Evolutionary conservation across 2,329 filamentous ascomycete species (phyloP).

Genomic region (Trichoderma guizhouense): DNA sequence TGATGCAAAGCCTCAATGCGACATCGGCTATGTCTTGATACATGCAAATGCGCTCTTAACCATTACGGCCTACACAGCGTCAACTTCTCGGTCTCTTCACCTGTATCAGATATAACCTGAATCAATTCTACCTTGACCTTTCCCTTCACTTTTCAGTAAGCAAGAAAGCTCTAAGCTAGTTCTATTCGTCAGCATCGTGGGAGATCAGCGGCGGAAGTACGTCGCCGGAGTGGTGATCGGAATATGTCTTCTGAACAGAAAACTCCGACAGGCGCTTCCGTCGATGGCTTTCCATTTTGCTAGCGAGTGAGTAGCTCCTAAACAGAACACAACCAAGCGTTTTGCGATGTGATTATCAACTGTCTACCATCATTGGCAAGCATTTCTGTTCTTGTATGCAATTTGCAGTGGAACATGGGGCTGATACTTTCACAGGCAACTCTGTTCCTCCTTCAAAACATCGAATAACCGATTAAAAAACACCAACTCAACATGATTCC

Average conservation of each 20-base stretch:
- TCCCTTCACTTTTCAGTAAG: neutral
- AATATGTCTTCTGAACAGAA: neutral
- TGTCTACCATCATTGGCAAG: too few relatives aligned
- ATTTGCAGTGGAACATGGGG: too few relatives aligned
- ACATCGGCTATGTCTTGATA: neutral
- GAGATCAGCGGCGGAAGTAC: neutral
- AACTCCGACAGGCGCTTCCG: neutral
- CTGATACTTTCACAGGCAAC: too few relatives aligned
- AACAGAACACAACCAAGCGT: neutral
- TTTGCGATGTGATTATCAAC: neutral
- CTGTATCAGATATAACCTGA: neutral
- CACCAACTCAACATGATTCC: too few relatives aligned
- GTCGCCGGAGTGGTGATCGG: neutral
- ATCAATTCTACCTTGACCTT: neutral
- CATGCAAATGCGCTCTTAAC: neutral
- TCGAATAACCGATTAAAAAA: too few relatives aligned
- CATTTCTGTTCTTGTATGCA: too few relatives aligned
- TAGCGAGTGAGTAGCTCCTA: neutral
- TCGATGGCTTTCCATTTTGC: neutral
- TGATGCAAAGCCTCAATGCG: neutral
- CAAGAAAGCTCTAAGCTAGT: neutral
- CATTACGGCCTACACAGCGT: neutral
- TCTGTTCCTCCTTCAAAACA: too few relatives aligned
- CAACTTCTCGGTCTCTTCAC: neutral
- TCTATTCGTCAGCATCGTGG: neutral